Evolutionary conservation across 768 basidiomycete genomes (phyloP), one percentile per base, ranked within the genome.

Genomic region (Amyloporia xantha): DNA sequence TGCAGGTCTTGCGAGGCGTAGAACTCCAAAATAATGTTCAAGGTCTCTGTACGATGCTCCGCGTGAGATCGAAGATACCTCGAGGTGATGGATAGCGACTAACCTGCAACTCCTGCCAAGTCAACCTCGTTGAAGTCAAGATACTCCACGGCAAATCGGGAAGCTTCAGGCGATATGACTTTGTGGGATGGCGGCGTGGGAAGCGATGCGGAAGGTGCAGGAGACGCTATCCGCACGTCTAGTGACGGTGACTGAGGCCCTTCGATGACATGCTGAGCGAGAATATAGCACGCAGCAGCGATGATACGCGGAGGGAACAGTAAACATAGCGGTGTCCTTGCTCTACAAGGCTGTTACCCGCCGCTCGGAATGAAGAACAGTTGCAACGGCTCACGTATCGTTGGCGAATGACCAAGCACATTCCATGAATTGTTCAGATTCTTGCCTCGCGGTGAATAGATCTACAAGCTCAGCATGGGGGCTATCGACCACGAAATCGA

Each of bases 371-470:
- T 44, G 35, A 39, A 39, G 26, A 23, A 9, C 38, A 24, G 41
- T 35, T 36, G 21, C 49, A 23, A 42, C 26, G 28, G 76, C 75
- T 66, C 50, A 91, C 90, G 90, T 89, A 70, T 92, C 90, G 66
- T 90, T 86, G 12, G 88, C 84, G 44, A 92, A 71, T 53, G 86
- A 87, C 91, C 89, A 92, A 11, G 87, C 81, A 59, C 79, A 83
- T 59, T 90, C 88, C 63, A 86, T 80, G 28, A 84, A 62, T 27
- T 70, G 64, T 17, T 60, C 46, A 28, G 72, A 74, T 37, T 72
- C 70, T 52, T 74, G 73, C 38, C 75, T 66, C 7, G 72, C 68
- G 48, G 82, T 78, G 58, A 89, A 84, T 10, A 91, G 69, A 53
- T 89, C 83, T 38, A 86, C 78, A 25, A 92, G 70, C 44, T 84